Percentiles rank a stretch among this genome's conserved stretches.
These are phyloP conservation scores for Trametes elegans DNA, from an alignment of 768 basidiomycete species.

Conservation along the genomic window DNA sequence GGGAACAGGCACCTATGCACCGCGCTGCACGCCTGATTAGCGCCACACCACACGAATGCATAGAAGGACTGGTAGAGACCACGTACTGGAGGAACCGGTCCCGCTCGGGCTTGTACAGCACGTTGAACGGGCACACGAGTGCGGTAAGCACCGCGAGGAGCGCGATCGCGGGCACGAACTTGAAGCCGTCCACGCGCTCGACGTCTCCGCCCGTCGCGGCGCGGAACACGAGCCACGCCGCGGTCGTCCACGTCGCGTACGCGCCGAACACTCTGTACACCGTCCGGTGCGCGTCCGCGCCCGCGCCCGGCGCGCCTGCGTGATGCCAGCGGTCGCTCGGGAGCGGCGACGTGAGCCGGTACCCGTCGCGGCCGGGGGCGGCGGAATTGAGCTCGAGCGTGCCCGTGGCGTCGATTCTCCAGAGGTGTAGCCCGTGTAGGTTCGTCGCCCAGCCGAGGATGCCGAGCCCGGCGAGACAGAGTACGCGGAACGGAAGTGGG, in stretches of 20 bases:
- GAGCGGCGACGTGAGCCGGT: constrained; percentile 24
- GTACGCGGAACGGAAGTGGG: constrained; percentile 91
- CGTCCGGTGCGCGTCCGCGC: constrained; percentile 48
- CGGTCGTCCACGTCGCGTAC: constrained; percentile 60
- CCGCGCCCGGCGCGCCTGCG: constrained; percentile 40
- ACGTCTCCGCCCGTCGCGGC: constrained; percentile 55
- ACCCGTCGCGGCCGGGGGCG: constrained; percentile 2
- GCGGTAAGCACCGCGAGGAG: constrained; percentile 53
- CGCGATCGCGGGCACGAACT: constrained; percentile 72
- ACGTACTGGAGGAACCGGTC: constrained; percentile 78
- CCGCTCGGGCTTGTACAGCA: constrained; percentile 68
- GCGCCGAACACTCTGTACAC: constrained; percentile 65
- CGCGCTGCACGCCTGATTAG: constrained; percentile 48
- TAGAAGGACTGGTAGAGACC: neutral
- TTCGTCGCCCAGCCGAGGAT: constrained; percentile 93
- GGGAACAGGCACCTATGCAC: constrained; percentile 73
- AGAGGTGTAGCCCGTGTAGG: constrained; percentile 73
- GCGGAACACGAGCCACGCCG: constrained; percentile 70
- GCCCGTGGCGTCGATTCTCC: constrained; percentile 70
- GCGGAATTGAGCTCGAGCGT: constrained; percentile 57
- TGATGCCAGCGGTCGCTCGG: constrained; percentile 32
- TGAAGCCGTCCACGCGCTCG: constrained; percentile 66
- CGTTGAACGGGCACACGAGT: constrained; percentile 66
- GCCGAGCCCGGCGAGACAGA: constrained; percentile 75
- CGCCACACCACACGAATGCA: neutral